A percentile compares a stretch with the other conserved stretches of the same genome.
Conservation (phyloP, 306 rosid genomes). For the Arachis stenosperma region DNA sequence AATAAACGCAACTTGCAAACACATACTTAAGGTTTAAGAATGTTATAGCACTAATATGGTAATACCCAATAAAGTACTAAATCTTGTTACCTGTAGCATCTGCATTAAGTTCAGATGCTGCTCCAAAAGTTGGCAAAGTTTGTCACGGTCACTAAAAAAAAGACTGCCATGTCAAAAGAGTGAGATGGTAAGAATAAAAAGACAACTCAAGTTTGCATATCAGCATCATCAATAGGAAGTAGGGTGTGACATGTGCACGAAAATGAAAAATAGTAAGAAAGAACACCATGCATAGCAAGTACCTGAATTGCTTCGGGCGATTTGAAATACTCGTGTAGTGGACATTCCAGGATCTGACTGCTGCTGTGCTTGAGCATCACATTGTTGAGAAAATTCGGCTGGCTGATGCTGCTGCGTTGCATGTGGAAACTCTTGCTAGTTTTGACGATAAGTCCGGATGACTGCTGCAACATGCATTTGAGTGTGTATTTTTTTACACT, state of each 20-base stretch:
- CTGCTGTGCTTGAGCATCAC: constrained; percentile 58
- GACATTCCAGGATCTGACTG: constrained; percentile 79
- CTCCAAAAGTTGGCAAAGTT: too few species aligned
- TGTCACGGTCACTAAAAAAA: constrained; percentile 87
- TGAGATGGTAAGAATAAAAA: constrained; percentile 26
- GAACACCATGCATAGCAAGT: constrained; percentile 15
- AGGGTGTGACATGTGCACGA: neutral
- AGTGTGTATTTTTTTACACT: too few species aligned
- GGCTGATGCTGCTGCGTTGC: constrained; percentile 59
- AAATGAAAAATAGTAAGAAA: neutral
- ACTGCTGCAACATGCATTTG: too few species aligned
- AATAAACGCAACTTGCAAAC: too few species aligned
- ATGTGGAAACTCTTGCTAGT: constrained; percentile 61
- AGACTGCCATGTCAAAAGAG: constrained; percentile 67
- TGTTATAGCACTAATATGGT: too few species aligned
- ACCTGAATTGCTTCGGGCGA: constrained; percentile 99
- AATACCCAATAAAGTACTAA: too few species aligned
- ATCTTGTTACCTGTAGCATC: constrained; percentile 86
- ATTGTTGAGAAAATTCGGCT: constrained; percentile 59
- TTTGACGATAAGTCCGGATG: constrained; percentile 58
- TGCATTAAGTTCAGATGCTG: constrained; percentile 98
- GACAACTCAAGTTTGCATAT: constrained; percentile 13
- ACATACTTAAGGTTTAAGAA: too few species aligned
- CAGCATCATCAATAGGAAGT: neutral
- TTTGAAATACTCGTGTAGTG: constrained; percentile 81